Conservation (phyloP, 352 stramenopile genomes). For the Phytophthora citrophthora region DNA sequence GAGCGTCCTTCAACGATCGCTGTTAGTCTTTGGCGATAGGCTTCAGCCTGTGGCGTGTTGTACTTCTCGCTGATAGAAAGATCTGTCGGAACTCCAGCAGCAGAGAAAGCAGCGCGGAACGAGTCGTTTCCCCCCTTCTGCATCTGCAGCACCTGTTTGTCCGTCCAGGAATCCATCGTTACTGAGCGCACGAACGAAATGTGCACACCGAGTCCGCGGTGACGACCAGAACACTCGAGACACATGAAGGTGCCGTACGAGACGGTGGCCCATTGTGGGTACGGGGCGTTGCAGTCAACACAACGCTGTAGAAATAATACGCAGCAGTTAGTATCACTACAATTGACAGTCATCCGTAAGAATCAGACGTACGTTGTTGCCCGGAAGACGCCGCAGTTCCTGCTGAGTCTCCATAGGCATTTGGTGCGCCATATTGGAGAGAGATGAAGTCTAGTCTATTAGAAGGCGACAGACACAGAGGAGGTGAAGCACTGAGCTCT, state of each 20-base stretch:
- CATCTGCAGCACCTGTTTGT: constrained; percentile 89
- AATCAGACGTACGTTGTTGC: constrained; percentile 76
- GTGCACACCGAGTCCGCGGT: constrained; percentile 93
- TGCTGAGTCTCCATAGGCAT: constrained; percentile 88
- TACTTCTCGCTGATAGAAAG: constrained; percentile 86
- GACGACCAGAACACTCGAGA: constrained; percentile 93
- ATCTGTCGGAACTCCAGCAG: constrained; percentile 69
- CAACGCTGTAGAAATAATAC: constrained; percentile 61
- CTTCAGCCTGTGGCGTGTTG: constrained; percentile 83
- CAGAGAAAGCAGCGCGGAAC: constrained; percentile 68
- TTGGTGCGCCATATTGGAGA: constrained; percentile 63
- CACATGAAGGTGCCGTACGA: constrained; percentile 97
- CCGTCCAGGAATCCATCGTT: constrained; percentile 89
- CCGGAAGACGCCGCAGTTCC: constrained; percentile 79
- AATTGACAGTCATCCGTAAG: not conserved
- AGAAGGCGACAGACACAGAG: not conserved
- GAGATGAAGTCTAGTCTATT: constrained; percentile 18
- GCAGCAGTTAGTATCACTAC: constrained; percentile 1
- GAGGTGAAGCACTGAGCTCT: not conserved
- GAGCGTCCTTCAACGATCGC: constrained; percentile 68
- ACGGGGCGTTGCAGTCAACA: constrained; percentile 94
- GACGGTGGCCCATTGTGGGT: constrained; percentile 94
- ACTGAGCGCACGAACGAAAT: constrained; percentile 93
- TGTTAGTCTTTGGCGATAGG: constrained; percentile 66
- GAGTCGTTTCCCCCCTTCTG: constrained; percentile 81